These are phyloP conservation scores for Sesbania bispinosa DNA, from an alignment of 306 rosid species.

Conservation along the genomic window DNA sequence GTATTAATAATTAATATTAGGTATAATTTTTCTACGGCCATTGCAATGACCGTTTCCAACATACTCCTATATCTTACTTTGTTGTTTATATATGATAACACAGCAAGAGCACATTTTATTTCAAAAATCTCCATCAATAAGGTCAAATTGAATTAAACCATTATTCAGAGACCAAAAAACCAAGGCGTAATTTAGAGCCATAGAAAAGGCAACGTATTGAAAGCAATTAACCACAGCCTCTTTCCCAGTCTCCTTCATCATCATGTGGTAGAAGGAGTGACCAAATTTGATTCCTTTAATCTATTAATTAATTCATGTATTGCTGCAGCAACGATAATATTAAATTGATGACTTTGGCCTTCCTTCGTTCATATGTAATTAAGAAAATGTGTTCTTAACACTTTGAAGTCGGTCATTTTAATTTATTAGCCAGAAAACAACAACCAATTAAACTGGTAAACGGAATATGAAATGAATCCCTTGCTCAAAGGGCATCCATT, in stretches of 20 bases:
- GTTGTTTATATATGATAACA: too few relatives aligned
- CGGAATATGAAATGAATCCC: too few relatives aligned
- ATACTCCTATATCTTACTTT: too few relatives aligned
- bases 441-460: too few relatives aligned
- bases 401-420: too few relatives aligned
- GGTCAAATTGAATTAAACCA: neutral
- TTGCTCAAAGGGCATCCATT: too few relatives aligned
- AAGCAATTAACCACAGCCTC: neutral
- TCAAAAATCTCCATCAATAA: neutral
- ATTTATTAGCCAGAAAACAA: too few relatives aligned
- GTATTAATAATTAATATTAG: too few relatives aligned
- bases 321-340: neutral
- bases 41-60: too few relatives aligned
- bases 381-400: too few relatives aligned
- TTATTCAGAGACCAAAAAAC: neutral
- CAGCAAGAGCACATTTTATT: neutral
- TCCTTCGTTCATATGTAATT: slow-evolving; percentile 18
- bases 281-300: neutral
- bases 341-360: slow-evolving; percentile 13
- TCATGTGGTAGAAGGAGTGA: too few relatives aligned
- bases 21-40: too few relatives aligned
- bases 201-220: neutral
- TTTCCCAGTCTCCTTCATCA: neutral
- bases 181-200: neutral
- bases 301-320: neutral